Conservation (phyloP, 2,329 filamentous ascomycete genomes). For the Xylaria multiplex region DNA sequence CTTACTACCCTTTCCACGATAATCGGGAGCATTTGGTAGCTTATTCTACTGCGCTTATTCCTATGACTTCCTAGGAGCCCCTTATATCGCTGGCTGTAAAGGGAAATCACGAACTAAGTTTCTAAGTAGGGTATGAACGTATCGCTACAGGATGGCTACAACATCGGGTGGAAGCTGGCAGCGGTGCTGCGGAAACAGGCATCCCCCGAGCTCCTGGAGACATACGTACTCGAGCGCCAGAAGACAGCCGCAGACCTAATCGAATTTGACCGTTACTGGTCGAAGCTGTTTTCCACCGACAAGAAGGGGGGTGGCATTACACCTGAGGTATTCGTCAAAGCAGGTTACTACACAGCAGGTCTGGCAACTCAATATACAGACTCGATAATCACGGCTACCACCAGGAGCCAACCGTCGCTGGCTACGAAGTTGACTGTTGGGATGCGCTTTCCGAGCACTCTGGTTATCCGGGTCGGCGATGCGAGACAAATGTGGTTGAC, state of each 20-base stretch:
- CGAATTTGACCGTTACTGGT: conserved; percentile 66
- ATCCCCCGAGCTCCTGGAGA: conserved; percentile 56
- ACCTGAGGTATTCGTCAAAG: conserved; percentile 62
- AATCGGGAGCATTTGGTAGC: not conserved
- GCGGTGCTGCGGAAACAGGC: conserved; percentile 59
- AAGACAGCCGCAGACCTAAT: conserved; percentile 67
- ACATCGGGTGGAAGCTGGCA: conserved; percentile 69
- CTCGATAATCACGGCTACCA: conserved; percentile 56
- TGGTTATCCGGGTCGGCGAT: conserved; percentile 69
- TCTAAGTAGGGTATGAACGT: conserved; percentile 63
- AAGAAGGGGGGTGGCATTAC: conserved; percentile 52
- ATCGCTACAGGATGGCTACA: conserved; percentile 70
- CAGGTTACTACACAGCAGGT: conserved; percentile 69
- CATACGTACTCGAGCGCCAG: conserved; percentile 64
- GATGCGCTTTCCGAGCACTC: conserved; percentile 67
- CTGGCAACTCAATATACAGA: conserved; percentile 65
- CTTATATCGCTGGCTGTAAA: not conserved
- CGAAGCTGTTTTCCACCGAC: conserved; percentile 62
- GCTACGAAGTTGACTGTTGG: conserved; percentile 58
- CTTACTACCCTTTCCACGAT: not conserved
- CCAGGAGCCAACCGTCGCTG: conserved; percentile 49
- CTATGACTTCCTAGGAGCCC: no score
- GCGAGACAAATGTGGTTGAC: conserved; percentile 65
- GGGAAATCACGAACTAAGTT: not conserved
- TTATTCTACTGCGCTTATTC: not conserved